Evolutionary conservation across 306 rosid species (phyloP), one percentile per base, ranked within the genome.

Genomic region (Prunus dulcis): DNA sequence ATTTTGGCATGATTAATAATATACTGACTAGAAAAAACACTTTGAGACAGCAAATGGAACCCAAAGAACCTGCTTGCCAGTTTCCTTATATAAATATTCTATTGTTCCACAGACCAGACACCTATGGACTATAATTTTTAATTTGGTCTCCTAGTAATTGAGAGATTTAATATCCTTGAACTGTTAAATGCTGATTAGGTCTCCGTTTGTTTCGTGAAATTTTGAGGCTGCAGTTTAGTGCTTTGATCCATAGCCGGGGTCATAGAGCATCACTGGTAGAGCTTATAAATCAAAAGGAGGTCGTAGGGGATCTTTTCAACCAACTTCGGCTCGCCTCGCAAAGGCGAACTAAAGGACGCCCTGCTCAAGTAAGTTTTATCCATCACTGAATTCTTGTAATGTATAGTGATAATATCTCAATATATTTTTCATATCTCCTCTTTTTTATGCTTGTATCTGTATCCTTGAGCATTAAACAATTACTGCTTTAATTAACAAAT

Each of bases 271-370:
- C 91, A 65, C 74, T 92, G 62, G 83, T 92, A 79, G 97, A 95
- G 82, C 97, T 95, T 74, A 76, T 93, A 74, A 95, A 92, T 89
- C 97, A 95, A 77, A 95, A 95, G 89, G 97, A 95, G 85, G 87
- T 84, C 19, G 87, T 91, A 46, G 99, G 97, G 55, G 97, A 95
- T 87, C 96, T 89, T 77, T 95, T 95, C 75, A 92, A 95, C 83
- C 99, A 95, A 84, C 96, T 92, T 74, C 97, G 99, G 72, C 92
- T 95, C 53, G 99, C 99, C 64, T 76, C 85, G 52, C 99, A 95
- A 72, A 95, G 99, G 86, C 93, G 97, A 52, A 78, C 67, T 66
- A 80, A 82, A 69, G 92, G 76, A 30, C 96, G 99, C 41, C 99
- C 99, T 76, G 99, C 99, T 83, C 98, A 95, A 80, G 98, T 95